Percentiles rank a stretch among this genome's conserved stretches.
phyloP scores from a whole-genome alignment of 495 filamentous ascomycete species.

The Daldinia loculata region DNA sequence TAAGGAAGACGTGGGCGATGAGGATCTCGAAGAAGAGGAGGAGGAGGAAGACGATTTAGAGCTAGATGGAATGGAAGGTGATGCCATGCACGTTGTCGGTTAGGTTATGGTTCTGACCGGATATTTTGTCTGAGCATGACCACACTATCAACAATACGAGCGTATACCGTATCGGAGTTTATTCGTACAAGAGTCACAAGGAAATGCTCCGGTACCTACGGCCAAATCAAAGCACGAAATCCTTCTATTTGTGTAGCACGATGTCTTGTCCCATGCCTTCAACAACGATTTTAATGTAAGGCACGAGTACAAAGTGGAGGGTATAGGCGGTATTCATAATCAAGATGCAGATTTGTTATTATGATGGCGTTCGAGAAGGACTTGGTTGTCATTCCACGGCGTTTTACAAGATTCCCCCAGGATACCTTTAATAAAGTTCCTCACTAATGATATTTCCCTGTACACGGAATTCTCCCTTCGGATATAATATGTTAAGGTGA shows the following conservation, averaged over 20 bases:
- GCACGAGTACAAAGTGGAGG: conserved; percentile 20
- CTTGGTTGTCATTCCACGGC: conserved; percentile 30
- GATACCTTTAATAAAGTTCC: conserved; percentile 31
- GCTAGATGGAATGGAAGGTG: conserved; percentile 48
- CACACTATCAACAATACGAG: background rate
- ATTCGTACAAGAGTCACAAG: background rate
- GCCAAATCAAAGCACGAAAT: background rate
- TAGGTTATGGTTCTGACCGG: conserved; percentile 10
- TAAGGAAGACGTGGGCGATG: conserved; percentile 56
- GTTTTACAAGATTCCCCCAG: conserved; percentile 40
- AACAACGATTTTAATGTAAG: background rate
- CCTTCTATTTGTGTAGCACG: background rate
- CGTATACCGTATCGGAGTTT: background rate
- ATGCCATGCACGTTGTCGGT: conserved; percentile 45
- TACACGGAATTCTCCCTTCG: background rate
- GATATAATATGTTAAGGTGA: background rate
- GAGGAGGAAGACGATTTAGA: conserved; percentile 58
- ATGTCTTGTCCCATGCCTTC: background rate
- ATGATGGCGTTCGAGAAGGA: conserved; percentile 36
- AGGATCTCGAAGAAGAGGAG: conserved; percentile 54
- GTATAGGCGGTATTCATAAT: conserved; percentile 29
- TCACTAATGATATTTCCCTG: conserved; percentile 4
- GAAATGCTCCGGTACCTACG: background rate
- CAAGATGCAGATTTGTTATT: conserved; percentile 27
- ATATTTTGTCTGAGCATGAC: conserved; percentile 1